These are phyloP conservation scores for Bacidia rubella DNA, from an alignment of 495 filamentous ascomycete genomes.

Conservation along the genomic window DNA sequence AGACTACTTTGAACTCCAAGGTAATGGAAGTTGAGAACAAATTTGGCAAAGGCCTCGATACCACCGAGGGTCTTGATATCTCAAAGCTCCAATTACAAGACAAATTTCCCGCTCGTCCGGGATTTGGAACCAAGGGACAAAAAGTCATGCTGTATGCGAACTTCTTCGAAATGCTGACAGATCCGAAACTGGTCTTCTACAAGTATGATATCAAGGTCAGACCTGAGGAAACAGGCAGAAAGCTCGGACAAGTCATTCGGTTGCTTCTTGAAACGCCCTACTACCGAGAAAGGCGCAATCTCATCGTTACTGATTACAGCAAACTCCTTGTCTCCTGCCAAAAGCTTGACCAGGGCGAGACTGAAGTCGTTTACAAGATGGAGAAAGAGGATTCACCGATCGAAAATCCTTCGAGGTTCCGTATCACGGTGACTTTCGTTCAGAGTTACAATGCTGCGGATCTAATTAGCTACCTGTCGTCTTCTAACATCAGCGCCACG, in stretches of 20 bases:
- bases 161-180: conserved; percentile 3
- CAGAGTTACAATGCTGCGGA: background rate
- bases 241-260: background rate
- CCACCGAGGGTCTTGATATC: background rate
- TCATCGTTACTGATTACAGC: background rate
- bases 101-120: conserved; percentile 32
- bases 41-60: background rate
- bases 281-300: background rate
- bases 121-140: conserved; percentile 41
- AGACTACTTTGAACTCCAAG: too few species aligned
- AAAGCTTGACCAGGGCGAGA: background rate
- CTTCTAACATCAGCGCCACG: conserved; percentile 34
- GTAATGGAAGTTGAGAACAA: too few species aligned
- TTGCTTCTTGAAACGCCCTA: background rate
- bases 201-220: conserved; percentile 4
- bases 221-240: conserved; percentile 24
- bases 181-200: background rate
- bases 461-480: background rate
- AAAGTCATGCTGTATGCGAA: background rate
- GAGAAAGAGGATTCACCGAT: background rate
- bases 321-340: background rate
- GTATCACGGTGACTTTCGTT: background rate
- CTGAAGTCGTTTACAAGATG: too few species aligned
- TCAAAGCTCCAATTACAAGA: background rate
- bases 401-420: background rate